Evolutionary conservation across 768 basidiomycete genomes (phyloP), one percentile per base, ranked within the genome.

Genomic region (Trametes sanguinea): DNA sequence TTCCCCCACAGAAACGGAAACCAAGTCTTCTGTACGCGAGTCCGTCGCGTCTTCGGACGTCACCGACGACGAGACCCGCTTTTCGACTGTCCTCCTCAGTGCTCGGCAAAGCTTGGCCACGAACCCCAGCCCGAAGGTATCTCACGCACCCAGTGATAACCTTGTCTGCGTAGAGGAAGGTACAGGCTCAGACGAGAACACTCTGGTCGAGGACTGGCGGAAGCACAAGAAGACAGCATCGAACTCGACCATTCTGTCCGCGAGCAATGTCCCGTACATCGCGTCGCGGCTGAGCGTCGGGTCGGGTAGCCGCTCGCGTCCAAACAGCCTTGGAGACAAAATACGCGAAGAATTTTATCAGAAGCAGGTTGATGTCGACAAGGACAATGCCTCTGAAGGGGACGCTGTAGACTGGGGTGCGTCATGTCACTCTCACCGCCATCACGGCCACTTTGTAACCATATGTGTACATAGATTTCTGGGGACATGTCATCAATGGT

Each of bases 401-500:
- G 69, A 67, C 39, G 72, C 74, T 52, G 88, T 92, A 67, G 90
- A 93, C 68, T 94, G 91, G 92, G 87, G 92, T 92, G 68, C 60
- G 81, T 77, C 37, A 13, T 54, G 61, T 43, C 51, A 47, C 48
- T 8, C 3, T 53, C 42, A 37, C 32, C 53, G 10, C n/a, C 6
- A 4, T n/a, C 17, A 45, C 60, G 43, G 35, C 37, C n/a, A 33
- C 50, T 60, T 53, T 51, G 42, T 45, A 54, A 65, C 47, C 37
- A 11, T 44, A 43, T 16, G 39, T 65, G 47, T 59, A 55, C 67
- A 48, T 65, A 95, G 92, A 90, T 67, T 97, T 98, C 77, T 97
- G 97, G 97, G 95, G 95, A 1, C 84, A 81, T 9, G 95, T 99
- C 2, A 89, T 98, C 71, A 92, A 90, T 66, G 92, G 92, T 90